These are phyloP conservation scores for Aquanectria penicillioides DNA, from an alignment of 2,329 filamentous ascomycete genomes.

Conservation along the genomic window DNA sequence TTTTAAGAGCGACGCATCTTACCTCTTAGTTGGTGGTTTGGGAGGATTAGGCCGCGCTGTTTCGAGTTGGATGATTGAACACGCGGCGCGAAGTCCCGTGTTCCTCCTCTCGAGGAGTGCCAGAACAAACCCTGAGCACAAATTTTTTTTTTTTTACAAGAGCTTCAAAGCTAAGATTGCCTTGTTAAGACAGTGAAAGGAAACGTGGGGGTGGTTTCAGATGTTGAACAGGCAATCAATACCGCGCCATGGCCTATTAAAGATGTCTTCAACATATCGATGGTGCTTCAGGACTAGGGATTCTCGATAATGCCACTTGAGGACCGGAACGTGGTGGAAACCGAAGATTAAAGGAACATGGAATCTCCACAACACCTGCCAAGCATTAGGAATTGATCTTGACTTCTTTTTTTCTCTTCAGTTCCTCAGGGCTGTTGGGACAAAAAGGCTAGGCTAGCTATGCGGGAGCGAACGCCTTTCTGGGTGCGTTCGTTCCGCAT, in stretches of 20 bases:
- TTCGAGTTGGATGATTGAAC: slow-evolving; percentile 27
- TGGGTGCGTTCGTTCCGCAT: slow-evolving; percentile 25
- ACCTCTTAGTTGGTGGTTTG: slow-evolving; percentile 38
- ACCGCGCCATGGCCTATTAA: slow-evolving; percentile 23
- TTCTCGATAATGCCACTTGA: background rate
- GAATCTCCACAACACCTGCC: slow-evolving; percentile 41
- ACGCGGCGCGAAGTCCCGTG: slow-evolving; percentile 40
- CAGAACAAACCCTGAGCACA: slow-evolving; percentile 18
- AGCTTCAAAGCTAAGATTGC: slow-evolving; percentile 30
- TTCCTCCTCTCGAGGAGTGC: slow-evolving; percentile 45
- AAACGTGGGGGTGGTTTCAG: slow-evolving; percentile 13
- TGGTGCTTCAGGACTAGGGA: slow-evolving; percentile 36
- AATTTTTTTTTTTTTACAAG: slow-evolving; percentile 14
- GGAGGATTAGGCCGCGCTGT: slow-evolving; percentile 38
- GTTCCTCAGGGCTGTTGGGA: slow-evolving; percentile 11
- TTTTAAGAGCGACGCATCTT: slow-evolving; percentile 7
- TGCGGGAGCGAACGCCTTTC: slow-evolving; percentile 17
- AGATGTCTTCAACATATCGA: slow-evolving; percentile 43
- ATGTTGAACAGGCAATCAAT: slow-evolving; percentile 21
- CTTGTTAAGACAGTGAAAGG: background rate
- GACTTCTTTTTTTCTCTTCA: slow-evolving; percentile 49
- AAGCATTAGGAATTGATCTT: slow-evolving; percentile 20
- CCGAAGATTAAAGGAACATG: slow-evolving; percentile 48
- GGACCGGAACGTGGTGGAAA: slow-evolving; percentile 36
- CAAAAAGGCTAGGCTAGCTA: slow-evolving; percentile 27